Conservation (phyloP, 1,284 basidiomycete species). For the Vanrija sp. region DNA sequence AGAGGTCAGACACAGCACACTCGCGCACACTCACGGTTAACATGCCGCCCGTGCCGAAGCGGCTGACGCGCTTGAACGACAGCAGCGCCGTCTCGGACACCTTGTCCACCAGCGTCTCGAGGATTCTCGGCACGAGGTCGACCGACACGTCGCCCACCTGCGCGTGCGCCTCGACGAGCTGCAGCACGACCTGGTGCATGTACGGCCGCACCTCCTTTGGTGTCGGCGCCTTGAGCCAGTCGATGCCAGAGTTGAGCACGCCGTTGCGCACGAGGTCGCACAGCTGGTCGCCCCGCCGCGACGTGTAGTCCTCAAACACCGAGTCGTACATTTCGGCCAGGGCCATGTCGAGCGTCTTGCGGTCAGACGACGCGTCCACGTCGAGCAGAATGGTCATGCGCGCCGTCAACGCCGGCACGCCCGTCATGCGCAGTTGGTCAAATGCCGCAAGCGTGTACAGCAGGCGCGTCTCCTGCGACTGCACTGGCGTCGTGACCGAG, state of each 20-base stretch:
- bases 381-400: constrained; percentile 77
- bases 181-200: constrained; percentile 84
- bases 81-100: constrained; percentile 74
- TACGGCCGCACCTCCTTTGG: constrained; percentile 91
- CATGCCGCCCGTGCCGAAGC: constrained; percentile 98
- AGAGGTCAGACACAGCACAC: no score
- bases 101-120: constrained; percentile 76
- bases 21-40: constrained; percentile 63
- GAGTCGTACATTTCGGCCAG: constrained; percentile 76
- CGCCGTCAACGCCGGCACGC: constrained; percentile 74
- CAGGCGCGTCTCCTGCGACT: constrained; percentile 70
- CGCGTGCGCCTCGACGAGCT: constrained; percentile 86
- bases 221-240: constrained; percentile 86
- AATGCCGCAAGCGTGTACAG: constrained; percentile 89
- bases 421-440: constrained; percentile 62
- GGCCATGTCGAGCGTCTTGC: constrained; percentile 62
- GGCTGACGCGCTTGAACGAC: constrained; percentile 77
- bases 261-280: constrained; percentile 69
- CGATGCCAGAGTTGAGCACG: constrained; percentile 71
- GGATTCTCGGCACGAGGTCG: constrained; percentile 71
- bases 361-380: constrained; percentile 64
- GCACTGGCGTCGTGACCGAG: background rate
- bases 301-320: constrained; percentile 81
- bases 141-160: constrained; percentile 78
- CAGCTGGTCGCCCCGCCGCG: constrained; percentile 68